A percentile compares a stretch with the other conserved stretches of the same genome.
Evolutionary conservation across 2,329 filamentous ascomycete species (phyloP).

Genomic region (Botryosphaeria dothidea): DNA sequence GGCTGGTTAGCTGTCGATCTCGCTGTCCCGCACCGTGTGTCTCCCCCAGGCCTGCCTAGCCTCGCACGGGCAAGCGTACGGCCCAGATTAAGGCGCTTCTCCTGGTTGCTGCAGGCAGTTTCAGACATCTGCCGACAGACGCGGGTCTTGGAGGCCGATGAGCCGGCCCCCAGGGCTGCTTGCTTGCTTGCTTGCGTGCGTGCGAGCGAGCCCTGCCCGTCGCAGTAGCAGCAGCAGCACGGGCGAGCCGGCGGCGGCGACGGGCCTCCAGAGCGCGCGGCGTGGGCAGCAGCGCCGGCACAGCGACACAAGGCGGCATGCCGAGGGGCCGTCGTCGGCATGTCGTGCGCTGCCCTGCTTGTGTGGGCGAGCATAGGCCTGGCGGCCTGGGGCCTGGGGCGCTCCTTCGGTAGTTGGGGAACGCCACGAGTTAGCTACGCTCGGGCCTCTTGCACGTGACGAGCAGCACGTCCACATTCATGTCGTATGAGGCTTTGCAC

Average conservation of each 20-base stretch:
- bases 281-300: too few relatives aligned
- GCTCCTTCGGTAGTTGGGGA: not conserved
- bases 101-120: constrained; percentile 8
- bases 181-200: not conserved
- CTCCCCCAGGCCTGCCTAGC: not conserved
- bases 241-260: too few relatives aligned
- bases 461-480: not conserved
- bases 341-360: too few relatives aligned
- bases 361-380: too few relatives aligned
- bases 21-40: constrained; percentile 8
- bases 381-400: not conserved
- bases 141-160: not conserved
- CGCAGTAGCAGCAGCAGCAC: too few relatives aligned
- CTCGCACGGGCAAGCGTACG: constrained; percentile 2
- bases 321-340: too few relatives aligned
- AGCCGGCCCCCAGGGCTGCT: not conserved
- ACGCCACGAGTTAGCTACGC: not conserved
- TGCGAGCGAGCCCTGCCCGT: too few relatives aligned
- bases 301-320: too few relatives aligned
- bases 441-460: not conserved
- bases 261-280: too few relatives aligned
- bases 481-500: constrained; percentile 8
- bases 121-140: constrained; percentile 13
- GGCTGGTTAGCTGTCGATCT: constrained; percentile 9
- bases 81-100: constrained; percentile 3